A percentile compares a stretch with the other conserved stretches of the same genome.
phyloP scores from a whole-genome alignment of 768 basidiomycete genomes.

The Leucocoprinus leucothites region DNA sequence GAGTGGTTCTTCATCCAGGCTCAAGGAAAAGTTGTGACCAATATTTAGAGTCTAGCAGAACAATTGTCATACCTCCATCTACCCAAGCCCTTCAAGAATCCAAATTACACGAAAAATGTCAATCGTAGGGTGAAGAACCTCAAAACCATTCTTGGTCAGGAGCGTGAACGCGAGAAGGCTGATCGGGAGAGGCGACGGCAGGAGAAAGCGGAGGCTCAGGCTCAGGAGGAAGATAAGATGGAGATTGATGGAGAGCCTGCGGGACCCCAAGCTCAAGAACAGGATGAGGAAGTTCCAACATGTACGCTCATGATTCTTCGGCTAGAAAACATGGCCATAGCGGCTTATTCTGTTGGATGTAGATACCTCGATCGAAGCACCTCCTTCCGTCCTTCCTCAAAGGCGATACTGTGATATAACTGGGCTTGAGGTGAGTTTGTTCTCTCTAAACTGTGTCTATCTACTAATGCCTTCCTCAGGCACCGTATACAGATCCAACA shows the following conservation, averaged over 20 bases:
- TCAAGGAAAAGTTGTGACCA: neutral
- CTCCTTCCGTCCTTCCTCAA: slow-evolving; percentile 76
- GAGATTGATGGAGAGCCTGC: slow-evolving; percentile 46
- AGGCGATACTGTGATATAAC: slow-evolving; percentile 85
- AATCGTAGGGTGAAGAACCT: slow-evolving; percentile 76
- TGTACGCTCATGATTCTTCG: slow-evolving; percentile 36
- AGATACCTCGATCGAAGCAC: slow-evolving; percentile 84
- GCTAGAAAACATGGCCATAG: too few species aligned
- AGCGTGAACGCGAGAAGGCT: slow-evolving; percentile 71
- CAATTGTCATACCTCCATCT: slow-evolving; percentile 69
- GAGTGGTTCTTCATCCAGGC: slow-evolving; percentile 8
- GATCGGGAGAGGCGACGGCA: slow-evolving; percentile 58
- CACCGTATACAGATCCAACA: slow-evolving; percentile 80
- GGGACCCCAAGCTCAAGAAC: neutral
- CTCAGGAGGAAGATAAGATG: slow-evolving; percentile 33
- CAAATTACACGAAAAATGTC: slow-evolving; percentile 62
- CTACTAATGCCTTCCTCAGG: slow-evolving; percentile 34
- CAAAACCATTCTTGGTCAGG: slow-evolving; percentile 74
- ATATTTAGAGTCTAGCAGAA: slow-evolving; percentile 61
- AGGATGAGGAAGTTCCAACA: slow-evolving; percentile 60
- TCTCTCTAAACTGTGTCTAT: neutral
- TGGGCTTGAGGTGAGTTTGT: slow-evolving; percentile 60
- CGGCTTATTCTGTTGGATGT: too few species aligned
- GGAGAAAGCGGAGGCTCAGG: slow-evolving; percentile 38
- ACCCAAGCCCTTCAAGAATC: slow-evolving; percentile 78